Percentiles rank a stretch among this genome's conserved stretches.
phyloP scores from a whole-genome alignment of 306 rosid genomes.

The Fragaria ananassa region DNA sequence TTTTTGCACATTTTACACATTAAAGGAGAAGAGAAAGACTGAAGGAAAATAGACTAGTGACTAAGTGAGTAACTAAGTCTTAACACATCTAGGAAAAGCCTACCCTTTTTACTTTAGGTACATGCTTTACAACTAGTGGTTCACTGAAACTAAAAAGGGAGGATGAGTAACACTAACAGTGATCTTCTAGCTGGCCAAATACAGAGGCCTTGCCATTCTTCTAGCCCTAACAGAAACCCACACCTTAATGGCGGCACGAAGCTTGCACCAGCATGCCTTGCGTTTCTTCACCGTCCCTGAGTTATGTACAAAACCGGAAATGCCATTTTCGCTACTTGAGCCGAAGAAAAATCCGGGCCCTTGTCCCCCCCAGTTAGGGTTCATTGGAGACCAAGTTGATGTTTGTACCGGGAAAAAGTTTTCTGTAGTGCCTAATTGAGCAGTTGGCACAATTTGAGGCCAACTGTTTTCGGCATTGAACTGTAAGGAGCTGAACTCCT shows the following conservation, averaged over 20 bases:
- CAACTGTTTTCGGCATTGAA: slow-evolving; percentile 25
- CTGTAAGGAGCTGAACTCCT: slow-evolving; percentile 18
- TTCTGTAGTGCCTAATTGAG: slow-evolving; percentile 20
- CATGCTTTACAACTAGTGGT: slow-evolving; percentile 10
- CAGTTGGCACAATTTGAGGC: slow-evolving; percentile 14
- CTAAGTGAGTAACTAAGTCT: background rate
- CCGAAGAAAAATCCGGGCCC: slow-evolving; percentile 8
- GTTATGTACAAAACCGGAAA: slow-evolving; percentile 9
- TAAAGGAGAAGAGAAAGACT: background rate
- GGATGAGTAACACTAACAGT: slow-evolving; percentile 1
- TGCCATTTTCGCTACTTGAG: slow-evolving; percentile 20
- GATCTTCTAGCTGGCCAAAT: slow-evolving; percentile 14
- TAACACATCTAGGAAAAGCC: background rate
- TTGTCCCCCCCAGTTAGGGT: slow-evolving; percentile 33
- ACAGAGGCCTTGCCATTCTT: slow-evolving; percentile 30
- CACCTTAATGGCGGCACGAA: slow-evolving; percentile 41
- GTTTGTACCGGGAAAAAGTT: slow-evolving; percentile 18
- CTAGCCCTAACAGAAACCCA: slow-evolving; percentile 34
- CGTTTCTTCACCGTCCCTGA: slow-evolving; percentile 37
- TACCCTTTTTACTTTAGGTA: background rate
- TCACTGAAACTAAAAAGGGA: background rate
- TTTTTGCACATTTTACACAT: slow-evolving; percentile 11
- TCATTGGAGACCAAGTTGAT: slow-evolving; percentile 17
- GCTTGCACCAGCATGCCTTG: slow-evolving; percentile 50
- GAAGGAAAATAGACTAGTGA: background rate